Evolutionary conservation across 2,329 filamentous ascomycete genomes (phyloP).

Genomic region (Penicillium hesseltinei): DNA sequence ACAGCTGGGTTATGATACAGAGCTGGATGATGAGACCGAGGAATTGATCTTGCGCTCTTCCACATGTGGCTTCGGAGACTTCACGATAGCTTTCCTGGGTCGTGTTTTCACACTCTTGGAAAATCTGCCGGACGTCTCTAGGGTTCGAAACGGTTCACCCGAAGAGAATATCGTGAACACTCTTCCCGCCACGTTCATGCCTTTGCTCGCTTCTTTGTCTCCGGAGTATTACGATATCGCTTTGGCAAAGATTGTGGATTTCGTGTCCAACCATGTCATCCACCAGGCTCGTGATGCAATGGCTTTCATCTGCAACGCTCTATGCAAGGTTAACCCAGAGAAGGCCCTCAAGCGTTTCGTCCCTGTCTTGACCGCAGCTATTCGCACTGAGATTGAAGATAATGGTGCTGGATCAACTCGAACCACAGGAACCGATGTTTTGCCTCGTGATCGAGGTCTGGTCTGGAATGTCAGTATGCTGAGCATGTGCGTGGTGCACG

Average conservation of each 20-base stretch:
- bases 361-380: conserved; percentile 84
- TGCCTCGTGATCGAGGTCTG: conserved; percentile 85
- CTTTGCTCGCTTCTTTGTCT: conserved; percentile 84
- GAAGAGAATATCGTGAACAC: conserved; percentile 98
- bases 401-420: conserved; percentile 94
- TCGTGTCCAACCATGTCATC: conserved; percentile 90
- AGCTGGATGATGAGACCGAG: conserved; percentile 83
- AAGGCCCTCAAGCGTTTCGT: conserved; percentile 90
- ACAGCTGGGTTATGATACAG: conserved; percentile 77
- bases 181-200: conserved; percentile 84
- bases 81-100: conserved; percentile 83
- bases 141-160: conserved; percentile 83
- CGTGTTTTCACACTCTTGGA: conserved; percentile 94
- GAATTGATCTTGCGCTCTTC: conserved; percentile 86
- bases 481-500: conserved; percentile 96
- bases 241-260: conserved; percentile 85
- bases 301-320: conserved; percentile 95
- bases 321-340: conserved; percentile 93
- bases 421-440: conserved; percentile 87
- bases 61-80: conserved; percentile 90
- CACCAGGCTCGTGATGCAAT: conserved; percentile 96
- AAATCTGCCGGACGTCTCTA: conserved; percentile 86
- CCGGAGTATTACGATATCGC: conserved; percentile 91
- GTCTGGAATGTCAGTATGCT: conserved; percentile 98
- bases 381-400: conserved; percentile 93